phyloP scores from a whole-genome alignment of 805 yeast species.

The Metschnikowia shivogae region DNA sequence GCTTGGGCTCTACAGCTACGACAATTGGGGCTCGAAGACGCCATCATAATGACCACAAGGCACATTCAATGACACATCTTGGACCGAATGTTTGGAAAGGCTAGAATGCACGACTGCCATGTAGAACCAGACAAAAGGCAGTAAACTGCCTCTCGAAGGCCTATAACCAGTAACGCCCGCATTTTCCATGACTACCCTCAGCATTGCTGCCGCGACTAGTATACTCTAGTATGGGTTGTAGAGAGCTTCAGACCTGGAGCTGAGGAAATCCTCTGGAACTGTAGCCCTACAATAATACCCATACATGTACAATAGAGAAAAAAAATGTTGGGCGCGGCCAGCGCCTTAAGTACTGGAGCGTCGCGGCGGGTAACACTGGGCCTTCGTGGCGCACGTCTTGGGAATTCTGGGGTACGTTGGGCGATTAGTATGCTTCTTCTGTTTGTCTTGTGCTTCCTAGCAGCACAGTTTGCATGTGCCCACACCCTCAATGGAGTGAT shows the following conservation, averaged over 20 bases:
- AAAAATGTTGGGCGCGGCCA: conserved; percentile 9
- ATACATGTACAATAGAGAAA: conserved; percentile 41
- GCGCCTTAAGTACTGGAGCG: conserved; percentile 10
- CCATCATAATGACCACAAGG: not conserved
- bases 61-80: not conserved
- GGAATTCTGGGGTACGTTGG: not conserved
- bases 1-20: conserved; percentile 58
- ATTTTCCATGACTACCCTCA: conserved; percentile 38
- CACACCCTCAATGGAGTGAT: not conserved
- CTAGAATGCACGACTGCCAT: conserved; percentile 39
- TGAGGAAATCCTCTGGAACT: conserved; percentile 21
- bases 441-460: not conserved
- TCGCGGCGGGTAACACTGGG: conserved; percentile 25
- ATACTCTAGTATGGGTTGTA: conserved; percentile 47
- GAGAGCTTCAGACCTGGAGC: conserved; percentile 42
- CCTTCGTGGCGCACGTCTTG: not conserved
- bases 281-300: conserved; percentile 50
- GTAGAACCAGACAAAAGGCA: conserved; percentile 8
- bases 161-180: conserved; percentile 34
- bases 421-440: not conserved
- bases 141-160: conserved; percentile 5
- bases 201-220: conserved; percentile 27
- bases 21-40: conserved; percentile 50
- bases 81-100: conserved; percentile 32
- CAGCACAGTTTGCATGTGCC: not conserved